A percentile compares a stretch with the other conserved stretches of the same genome.
Conservation (phyloP, 1,284 basidiomycete species). For the Peniophora sp. region DNA sequence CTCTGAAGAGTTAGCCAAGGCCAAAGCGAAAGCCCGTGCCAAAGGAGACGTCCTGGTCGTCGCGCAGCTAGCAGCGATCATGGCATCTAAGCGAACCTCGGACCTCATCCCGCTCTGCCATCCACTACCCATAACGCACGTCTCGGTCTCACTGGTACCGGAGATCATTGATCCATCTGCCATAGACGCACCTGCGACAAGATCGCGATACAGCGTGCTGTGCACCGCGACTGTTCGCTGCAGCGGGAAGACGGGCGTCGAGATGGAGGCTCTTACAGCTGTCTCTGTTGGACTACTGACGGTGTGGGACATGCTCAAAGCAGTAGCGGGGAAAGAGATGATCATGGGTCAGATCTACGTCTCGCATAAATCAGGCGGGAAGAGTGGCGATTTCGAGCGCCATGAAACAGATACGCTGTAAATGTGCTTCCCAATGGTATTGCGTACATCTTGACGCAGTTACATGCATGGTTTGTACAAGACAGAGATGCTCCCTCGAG, state of each 20-base stretch:
- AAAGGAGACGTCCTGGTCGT: slow-evolving; percentile 78
- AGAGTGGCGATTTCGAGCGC: slow-evolving; percentile 56
- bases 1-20: slow-evolving; percentile 19
- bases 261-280: slow-evolving; percentile 90
- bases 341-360: slow-evolving; percentile 64
- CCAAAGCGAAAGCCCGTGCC: slow-evolving; percentile 39
- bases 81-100: slow-evolving; percentile 78
- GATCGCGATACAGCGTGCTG: slow-evolving; percentile 38
- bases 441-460: too few species aligned
- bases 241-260: slow-evolving; percentile 80
- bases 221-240: slow-evolving; percentile 66
- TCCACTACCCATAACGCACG: slow-evolving; percentile 63
- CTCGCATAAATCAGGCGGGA: slow-evolving; percentile 64
- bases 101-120: slow-evolving; percentile 85
- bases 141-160: slow-evolving; percentile 54
- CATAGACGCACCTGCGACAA: not conserved
- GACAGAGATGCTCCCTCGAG: too few species aligned
- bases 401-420: too few species aligned
- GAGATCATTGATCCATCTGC: slow-evolving; percentile 22
- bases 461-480: too few species aligned
- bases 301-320: slow-evolving; percentile 91
- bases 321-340: slow-evolving; percentile 82
- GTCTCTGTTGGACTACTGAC: slow-evolving; percentile 76
- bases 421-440: too few species aligned
- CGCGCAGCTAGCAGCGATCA: slow-evolving; percentile 80